These are phyloP conservation scores for Zymoseptoria crescenta DNA, from an alignment of 2,329 filamentous ascomycete genomes.

Conservation along the genomic window DNA sequence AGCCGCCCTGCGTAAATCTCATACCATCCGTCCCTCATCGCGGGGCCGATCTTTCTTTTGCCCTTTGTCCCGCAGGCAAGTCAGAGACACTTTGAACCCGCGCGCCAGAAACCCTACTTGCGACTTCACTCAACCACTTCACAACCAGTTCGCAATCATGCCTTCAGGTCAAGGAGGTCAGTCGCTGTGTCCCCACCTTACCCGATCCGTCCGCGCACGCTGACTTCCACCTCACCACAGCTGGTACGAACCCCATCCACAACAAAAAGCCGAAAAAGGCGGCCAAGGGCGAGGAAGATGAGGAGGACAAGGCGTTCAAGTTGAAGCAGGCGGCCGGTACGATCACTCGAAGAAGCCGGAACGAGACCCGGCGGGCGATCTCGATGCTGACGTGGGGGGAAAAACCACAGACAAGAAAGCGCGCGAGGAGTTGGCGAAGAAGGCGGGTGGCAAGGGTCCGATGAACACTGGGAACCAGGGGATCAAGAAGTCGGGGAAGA, in stretches of 20 bases:
- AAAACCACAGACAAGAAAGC: conserved; percentile 55
- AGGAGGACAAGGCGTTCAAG: conserved; percentile 75
- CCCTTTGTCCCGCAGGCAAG: background rate
- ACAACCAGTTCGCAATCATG: conserved; percentile 32
- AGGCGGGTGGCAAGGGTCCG: conserved; percentile 80
- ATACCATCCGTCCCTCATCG: background rate
- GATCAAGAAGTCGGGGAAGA: conserved; percentile 98
- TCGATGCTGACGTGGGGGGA: background rate
- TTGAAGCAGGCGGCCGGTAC: conserved; percentile 79
- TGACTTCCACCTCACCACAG: conserved; percentile 26
- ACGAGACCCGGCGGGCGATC: background rate
- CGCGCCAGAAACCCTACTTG: background rate
- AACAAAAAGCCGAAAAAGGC: conserved; percentile 79
- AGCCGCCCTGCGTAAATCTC: background rate
- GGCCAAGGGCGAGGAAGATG: conserved; percentile 71
- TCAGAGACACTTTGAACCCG: background rate
- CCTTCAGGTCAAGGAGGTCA: conserved; percentile 44
- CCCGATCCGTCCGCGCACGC: background rate
- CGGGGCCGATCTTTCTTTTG: background rate
- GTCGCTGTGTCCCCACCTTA: conserved; percentile 13
- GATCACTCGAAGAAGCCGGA: conserved; percentile 20
- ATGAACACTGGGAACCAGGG: conserved; percentile 76
- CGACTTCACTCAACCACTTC: background rate
- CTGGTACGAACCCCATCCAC: conserved; percentile 48
- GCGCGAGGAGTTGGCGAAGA: conserved; percentile 73